phyloP scores from a whole-genome alignment of 768 basidiomycete species.

The Amanita brunnescens region DNA sequence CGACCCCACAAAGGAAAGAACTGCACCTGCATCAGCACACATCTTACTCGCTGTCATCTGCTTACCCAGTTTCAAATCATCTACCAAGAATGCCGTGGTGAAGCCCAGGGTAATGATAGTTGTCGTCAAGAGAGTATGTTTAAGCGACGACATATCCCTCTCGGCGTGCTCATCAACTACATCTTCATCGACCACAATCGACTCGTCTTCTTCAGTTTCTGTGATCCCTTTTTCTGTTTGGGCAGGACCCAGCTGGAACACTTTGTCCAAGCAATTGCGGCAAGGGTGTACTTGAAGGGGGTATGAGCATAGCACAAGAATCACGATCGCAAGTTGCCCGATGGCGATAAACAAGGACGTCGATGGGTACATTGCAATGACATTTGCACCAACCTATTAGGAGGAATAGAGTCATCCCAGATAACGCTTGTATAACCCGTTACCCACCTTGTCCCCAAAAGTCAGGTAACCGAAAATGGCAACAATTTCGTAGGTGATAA shows the following conservation, averaged over 20 bases:
- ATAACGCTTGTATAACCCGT: neutral
- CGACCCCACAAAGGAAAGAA: constrained; percentile 92
- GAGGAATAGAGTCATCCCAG: constrained; percentile 2
- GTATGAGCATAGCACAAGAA: constrained; percentile 87
- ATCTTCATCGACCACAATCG: constrained; percentile 37
- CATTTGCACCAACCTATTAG: constrained; percentile 75
- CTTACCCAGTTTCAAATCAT: constrained; percentile 67
- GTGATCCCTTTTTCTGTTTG: constrained; percentile 19
- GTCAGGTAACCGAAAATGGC: constrained; percentile 87
- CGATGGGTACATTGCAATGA: constrained; percentile 90
- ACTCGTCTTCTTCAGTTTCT: constrained; percentile 28
- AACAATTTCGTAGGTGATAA: constrained; percentile 81
- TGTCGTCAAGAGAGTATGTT: constrained; percentile 63
- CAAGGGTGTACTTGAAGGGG: constrained; percentile 94
- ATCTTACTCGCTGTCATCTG: neutral
- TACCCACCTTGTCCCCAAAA: constrained; percentile 73
- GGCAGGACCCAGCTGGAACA: constrained; percentile 46
- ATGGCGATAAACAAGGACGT: constrained; percentile 89
- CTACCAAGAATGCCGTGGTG: constrained; percentile 67
- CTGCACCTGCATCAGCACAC: constrained; percentile 27
- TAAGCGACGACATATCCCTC: constrained; percentile 55
- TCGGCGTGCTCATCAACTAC: constrained; percentile 44
- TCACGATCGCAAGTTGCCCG: constrained; percentile 87
- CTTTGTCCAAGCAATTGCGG: constrained; percentile 85
- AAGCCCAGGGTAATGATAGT: constrained; percentile 60